Evolutionary conservation across 1,139 yeast genomes (phyloP).

Genomic region (Meyerozyma guilliermondii): DNA sequence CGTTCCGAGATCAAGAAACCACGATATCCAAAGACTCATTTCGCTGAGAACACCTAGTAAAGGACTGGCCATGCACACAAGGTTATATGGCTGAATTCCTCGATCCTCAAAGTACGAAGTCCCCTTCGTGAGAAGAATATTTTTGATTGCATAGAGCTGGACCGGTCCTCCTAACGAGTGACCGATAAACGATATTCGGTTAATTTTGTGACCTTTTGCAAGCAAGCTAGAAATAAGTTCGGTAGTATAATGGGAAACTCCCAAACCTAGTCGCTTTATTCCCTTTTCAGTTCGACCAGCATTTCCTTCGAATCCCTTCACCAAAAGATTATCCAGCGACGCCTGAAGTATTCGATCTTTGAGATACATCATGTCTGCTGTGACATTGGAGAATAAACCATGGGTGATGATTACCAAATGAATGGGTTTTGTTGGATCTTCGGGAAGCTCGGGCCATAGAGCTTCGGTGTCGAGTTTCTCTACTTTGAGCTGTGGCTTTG

Average conservation of each 20-base stretch:
- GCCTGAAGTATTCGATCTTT: conserved; percentile 15
- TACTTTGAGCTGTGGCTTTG: conserved; percentile 11
- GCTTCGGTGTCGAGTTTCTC: conserved; percentile 12
- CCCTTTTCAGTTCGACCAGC: conserved; percentile 24
- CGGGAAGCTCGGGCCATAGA: conserved; percentile 16
- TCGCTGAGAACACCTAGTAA: conserved; percentile 21
- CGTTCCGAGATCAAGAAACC: conserved; percentile 23
- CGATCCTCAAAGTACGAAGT: conserved; percentile 11
- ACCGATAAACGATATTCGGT: conserved; percentile 19
- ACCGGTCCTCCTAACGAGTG: conserved; percentile 23
- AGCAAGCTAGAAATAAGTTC: conserved; percentile 10
- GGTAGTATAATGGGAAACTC: conserved; percentile 13
- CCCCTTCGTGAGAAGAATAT: conserved; percentile 15
- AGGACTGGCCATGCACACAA: conserved; percentile 22
- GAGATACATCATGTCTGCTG: conserved; percentile 22
- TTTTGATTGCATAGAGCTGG: conserved; percentile 20
- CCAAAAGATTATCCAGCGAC: conserved; percentile 15
- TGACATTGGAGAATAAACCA: conserved; percentile 20
- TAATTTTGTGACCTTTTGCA: conserved; percentile 7
- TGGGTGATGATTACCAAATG: conserved; percentile 21
- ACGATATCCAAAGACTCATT: conserved; percentile 18
- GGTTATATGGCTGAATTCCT: conserved; percentile 15
- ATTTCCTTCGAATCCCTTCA: conserved; percentile 20
- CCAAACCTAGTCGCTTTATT: conserved; percentile 16
- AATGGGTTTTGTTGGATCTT: conserved; percentile 11